These are phyloP conservation scores for Punctularia strigosozonata DNA, from an alignment of 768 basidiomycete species.

Conservation along the genomic window DNA sequence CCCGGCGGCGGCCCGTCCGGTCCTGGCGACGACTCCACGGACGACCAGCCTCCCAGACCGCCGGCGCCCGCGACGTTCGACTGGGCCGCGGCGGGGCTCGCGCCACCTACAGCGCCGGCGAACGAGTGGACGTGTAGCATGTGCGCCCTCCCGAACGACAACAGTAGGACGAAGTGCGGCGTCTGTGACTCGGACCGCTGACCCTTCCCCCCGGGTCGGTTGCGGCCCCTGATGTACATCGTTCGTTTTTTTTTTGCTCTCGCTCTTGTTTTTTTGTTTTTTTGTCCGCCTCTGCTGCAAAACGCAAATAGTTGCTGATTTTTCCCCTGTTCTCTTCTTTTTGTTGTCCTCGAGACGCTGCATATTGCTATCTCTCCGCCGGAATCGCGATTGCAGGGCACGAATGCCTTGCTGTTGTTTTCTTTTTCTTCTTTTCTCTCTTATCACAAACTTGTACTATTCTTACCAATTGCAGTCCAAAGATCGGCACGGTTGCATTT, in stretches of 20 bases:
- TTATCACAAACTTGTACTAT: too few relatives aligned
- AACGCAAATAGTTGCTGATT: too few relatives aligned
- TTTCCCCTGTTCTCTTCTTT: too few relatives aligned
- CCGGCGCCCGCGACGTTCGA: slow-evolving; percentile 31
- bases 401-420: too few relatives aligned
- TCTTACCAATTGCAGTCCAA: too few relatives aligned
- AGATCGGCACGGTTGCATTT: not conserved
- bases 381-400: too few relatives aligned
- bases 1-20: slow-evolving; percentile 6
- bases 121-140: slow-evolving; percentile 44
- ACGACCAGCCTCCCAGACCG: too few relatives aligned
- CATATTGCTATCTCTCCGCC: too few relatives aligned
- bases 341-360: too few relatives aligned
- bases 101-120: slow-evolving; percentile 23
- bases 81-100: slow-evolving; percentile 52
- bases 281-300: too few relatives aligned
- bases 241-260: slow-evolving; percentile 4
- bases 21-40: too few relatives aligned
- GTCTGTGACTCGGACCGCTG: slow-evolving; percentile 29
- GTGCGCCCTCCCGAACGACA: slow-evolving; percentile 34
- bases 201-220: not conserved
- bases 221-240: not conserved
- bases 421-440: too few relatives aligned
- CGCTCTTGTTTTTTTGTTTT: not conserved
- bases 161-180: slow-evolving; percentile 28